These are phyloP conservation scores for Pseudocercospora vitis DNA, from an alignment of 2,329 filamentous ascomycete genomes.

Conservation along the genomic window DNA sequence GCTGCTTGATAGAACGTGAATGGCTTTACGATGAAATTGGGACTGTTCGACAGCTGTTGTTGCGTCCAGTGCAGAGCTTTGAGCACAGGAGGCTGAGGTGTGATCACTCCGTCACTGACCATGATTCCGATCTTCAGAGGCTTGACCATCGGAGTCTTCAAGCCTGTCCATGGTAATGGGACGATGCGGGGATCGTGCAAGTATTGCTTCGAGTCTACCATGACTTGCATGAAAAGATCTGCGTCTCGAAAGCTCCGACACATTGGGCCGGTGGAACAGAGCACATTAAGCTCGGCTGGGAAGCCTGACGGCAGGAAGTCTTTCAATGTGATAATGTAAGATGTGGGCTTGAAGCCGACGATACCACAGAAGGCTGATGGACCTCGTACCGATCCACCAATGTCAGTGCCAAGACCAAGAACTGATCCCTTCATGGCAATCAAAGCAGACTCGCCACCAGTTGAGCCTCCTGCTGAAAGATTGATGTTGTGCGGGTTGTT, in stretches of 20 bases:
- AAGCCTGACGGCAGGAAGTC: constrained; percentile 21
- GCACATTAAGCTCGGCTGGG: constrained; percentile 24
- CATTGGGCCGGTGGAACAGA: constrained; percentile 24
- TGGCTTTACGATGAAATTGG: constrained; percentile 20
- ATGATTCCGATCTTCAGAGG: constrained; percentile 23
- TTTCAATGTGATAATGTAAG: constrained; percentile 20
- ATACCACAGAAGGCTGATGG: constrained; percentile 70
- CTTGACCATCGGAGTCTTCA: constrained; percentile 9
- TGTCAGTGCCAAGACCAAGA: constrained; percentile 61
- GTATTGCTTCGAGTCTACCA: constrained; percentile 16
- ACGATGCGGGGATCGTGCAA: constrained; percentile 22
- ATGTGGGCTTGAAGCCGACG: constrained; percentile 37
- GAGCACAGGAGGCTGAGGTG: constrained; percentile 22
- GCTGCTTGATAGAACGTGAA: constrained; percentile 18
- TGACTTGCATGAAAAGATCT: constrained; percentile 19
- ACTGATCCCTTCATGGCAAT: constrained; percentile 59
- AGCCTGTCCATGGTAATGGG: constrained; percentile 23
- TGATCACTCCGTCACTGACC: constrained; percentile 21
- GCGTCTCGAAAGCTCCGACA: constrained; percentile 19
- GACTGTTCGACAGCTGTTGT: neutral
- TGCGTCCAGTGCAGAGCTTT: constrained; percentile 19
- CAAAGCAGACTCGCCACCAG: constrained; percentile 47
- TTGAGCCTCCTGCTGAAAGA: constrained; percentile 21
- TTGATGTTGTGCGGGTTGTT: constrained; percentile 25
- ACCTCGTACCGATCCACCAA: constrained; percentile 67